Evolutionary conservation across 345 rosid genomes (phyloP), one percentile per base, ranked within the genome.

Genomic region (Kandelia obovata): DNA sequence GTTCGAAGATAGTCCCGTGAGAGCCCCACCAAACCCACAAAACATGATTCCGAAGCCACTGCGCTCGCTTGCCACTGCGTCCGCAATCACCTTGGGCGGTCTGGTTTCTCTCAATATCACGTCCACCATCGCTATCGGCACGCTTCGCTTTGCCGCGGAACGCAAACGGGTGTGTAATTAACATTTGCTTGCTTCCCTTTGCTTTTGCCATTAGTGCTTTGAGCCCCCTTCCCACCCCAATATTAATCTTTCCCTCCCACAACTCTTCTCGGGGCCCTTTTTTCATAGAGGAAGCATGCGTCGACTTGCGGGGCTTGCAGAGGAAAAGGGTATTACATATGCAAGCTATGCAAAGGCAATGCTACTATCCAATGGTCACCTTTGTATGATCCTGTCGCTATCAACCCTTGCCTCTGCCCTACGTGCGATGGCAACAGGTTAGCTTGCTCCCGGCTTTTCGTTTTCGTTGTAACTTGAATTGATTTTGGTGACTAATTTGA

Each of bases 341-440:
- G 98, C 82, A 93, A 85, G 83, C 59, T 90, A 32, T 93, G 97
- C 81, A 83, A 82, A 71, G 98, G 97, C 68, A 75, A 88, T 66
- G 86, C 94, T 46, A 80, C 82, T 4, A 71, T 93, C 15, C 66
- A 79, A 31, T 91, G 97, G 98, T 87, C 97, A 25, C 97, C 97
- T 20, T 69, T 91, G 78, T 84, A 76, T 77, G 96, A 90, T 68
- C 98, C 96, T 31, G 73, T 91, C 69, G 85, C 79, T 73, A 79
- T 88, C 70, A 89, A 89, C 69, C 97, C 94, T 51, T 85, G 90
- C 72, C 79, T 91, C 75, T 93, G 97, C 79, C 98, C 98, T 69
- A 91, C 97, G 26, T 93, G 98, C 69, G 97, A 90, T 70, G 98
- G 97, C 60, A 71, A 90, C 78, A 87, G 96, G 98, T 92, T 58